Percentiles rank a stretch among this genome's conserved stretches.
These are phyloP conservation scores for Lizonia empirigonia DNA, from an alignment of 2,329 filamentous ascomycete genomes.

Conservation along the genomic window DNA sequence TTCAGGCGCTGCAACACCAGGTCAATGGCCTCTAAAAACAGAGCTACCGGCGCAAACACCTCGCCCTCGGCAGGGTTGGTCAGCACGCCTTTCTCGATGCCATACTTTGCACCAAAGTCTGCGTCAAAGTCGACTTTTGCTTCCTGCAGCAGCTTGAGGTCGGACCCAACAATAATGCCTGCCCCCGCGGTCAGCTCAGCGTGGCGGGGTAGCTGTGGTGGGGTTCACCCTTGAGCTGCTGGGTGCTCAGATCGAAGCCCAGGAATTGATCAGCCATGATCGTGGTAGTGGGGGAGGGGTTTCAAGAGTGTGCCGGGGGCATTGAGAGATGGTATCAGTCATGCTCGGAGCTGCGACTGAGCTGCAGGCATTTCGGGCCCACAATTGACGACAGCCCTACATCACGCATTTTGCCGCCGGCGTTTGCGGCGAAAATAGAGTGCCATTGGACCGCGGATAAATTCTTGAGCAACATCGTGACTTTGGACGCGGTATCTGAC, in stretches of 20 bases:
- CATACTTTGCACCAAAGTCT: constrained; percentile 69
- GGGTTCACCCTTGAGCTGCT: constrained; percentile 83
- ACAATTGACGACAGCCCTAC: constrained; percentile 17
- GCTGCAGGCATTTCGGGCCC: constrained; percentile 5
- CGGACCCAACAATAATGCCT: constrained; percentile 84
- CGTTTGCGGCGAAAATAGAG: constrained; percentile 28
- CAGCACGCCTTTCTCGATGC: constrained; percentile 84
- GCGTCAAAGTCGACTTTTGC: constrained; percentile 95
- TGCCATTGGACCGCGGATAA: constrained; percentile 37
- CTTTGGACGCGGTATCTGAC: constrained; percentile 5
- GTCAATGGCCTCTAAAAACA: constrained; percentile 94
- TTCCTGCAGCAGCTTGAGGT: constrained; percentile 79
- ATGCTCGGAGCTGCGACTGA: background rate
- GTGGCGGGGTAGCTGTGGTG: constrained; percentile 41
- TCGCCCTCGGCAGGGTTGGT: constrained; percentile 82
- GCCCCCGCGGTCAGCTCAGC: constrained; percentile 13
- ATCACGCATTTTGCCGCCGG: constrained; percentile 42
- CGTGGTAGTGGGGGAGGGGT: constrained; percentile 5
- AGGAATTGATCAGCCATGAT: constrained; percentile 68
- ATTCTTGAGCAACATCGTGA: constrained; percentile 15
- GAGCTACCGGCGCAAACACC: constrained; percentile 88
- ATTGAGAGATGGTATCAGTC: constrained; percentile 20
- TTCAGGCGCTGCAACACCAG: constrained; percentile 77
- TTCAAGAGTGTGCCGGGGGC: constrained; percentile 5
- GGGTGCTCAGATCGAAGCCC: constrained; percentile 94